Evolutionary conservation across 352 stramenopile genomes (phyloP).

Genomic region (Phytopythium montanum): DNA sequence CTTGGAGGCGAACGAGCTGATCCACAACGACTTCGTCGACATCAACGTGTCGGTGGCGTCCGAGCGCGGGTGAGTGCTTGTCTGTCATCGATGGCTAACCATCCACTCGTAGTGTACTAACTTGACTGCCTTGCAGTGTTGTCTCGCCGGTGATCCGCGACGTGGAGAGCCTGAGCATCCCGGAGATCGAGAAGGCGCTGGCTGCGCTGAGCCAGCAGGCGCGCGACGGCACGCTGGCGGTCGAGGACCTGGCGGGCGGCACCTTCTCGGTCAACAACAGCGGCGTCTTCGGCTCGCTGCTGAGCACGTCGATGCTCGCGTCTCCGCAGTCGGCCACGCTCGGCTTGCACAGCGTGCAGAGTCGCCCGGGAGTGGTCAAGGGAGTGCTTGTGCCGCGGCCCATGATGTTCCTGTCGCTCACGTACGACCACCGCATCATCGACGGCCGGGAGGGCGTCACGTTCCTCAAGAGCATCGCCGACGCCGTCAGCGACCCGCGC

Average conservation of each 20-base stretch:
- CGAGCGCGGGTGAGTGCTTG: conserved; percentile 75
- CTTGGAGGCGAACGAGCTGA: conserved; percentile 97
- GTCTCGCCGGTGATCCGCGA: conserved; percentile 99
- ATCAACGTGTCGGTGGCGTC: conserved; percentile 97
- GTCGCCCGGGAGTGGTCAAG: conserved; percentile 90
- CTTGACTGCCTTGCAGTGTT: conserved; percentile 53
- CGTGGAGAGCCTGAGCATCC: conserved; percentile 95
- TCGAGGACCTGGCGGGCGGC: conserved; percentile 88
- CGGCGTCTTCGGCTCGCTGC: conserved; percentile 92
- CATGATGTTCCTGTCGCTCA: conserved; percentile 99
- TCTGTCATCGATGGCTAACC: not conserved
- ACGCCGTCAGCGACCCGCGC: conserved; percentile 95
- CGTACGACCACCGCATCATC: conserved; percentile 99
- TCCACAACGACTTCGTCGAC: conserved; percentile 99
- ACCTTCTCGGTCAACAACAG: conserved; percentile 37
- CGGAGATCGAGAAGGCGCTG: conserved; percentile 96
- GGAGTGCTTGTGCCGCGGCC: conserved; percentile 95
- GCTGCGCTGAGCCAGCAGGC: conserved; percentile 82
- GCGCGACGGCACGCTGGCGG: conserved; percentile 53
- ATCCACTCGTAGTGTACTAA: not conserved
- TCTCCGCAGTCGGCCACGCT: conserved; percentile 97
- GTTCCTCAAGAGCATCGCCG: conserved; percentile 98
- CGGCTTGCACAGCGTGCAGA: conserved; percentile 98
- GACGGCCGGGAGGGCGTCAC: conserved; percentile 98
- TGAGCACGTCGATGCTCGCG: conserved; percentile 99